These are phyloP conservation scores for Sclerotinia borealis DNA, from an alignment of 2,329 filamentous ascomycete genomes.

Conservation along the genomic window DNA sequence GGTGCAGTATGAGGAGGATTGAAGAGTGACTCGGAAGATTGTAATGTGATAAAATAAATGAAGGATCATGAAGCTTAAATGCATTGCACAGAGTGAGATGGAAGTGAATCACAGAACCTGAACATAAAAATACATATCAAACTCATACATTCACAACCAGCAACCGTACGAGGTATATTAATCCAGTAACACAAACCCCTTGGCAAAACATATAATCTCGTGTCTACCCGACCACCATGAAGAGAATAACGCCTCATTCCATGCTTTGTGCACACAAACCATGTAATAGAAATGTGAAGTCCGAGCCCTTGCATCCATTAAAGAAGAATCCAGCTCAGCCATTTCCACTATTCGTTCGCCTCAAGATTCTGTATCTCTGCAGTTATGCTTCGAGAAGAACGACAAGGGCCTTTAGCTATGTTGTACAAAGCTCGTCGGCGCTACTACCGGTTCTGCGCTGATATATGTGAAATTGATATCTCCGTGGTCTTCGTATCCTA, in stretches of 20 bases:
- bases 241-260: background rate
- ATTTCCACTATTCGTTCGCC: background rate
- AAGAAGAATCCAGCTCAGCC: background rate
- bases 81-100: too few species aligned
- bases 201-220: background rate
- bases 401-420: background rate
- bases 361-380: background rate
- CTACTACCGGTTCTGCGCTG: background rate
- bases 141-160: background rate
- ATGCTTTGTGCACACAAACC: background rate
- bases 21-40: background rate
- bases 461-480: conserved; percentile 7
- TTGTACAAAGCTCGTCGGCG: background rate
- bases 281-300: background rate
- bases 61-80: background rate
- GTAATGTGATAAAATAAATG: background rate
- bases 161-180: background rate
- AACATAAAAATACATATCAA: too few species aligned
- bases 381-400: background rate
- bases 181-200: background rate
- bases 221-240: background rate
- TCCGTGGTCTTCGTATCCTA: background rate
- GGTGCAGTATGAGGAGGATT: background rate
- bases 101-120: too few species aligned
- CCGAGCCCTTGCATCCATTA: background rate